Evolutionary conservation across 768 basidiomycete species (phyloP), one percentile per base, ranked within the genome.

Genomic region (Rhodosporidiobolus sp.): DNA sequence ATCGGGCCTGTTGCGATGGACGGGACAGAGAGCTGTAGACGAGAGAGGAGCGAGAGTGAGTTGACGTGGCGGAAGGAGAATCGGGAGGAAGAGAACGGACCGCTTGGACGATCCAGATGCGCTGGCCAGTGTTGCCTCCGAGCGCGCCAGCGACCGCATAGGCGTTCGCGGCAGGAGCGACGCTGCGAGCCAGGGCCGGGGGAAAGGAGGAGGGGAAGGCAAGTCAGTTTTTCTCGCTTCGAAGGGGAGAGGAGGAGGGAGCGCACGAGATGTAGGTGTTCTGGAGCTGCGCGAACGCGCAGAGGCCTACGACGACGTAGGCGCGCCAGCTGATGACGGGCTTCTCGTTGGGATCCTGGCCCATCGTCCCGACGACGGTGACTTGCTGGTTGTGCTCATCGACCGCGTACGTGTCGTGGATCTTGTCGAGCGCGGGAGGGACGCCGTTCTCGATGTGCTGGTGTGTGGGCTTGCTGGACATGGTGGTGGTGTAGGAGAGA

Each of bases 51-150:
- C 34, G 24, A 2, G 17, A 35, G 35, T 57, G 34, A 20, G 4
- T 9, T 3, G 30, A 55, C 30, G 17, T 7, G 34, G 19, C 14
- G 20, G 34, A 38, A 24, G 56, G 10, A 38, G 32, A 3, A 38
- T 5, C 12, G 4, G 32, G 34, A 4, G 22, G 56, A 57, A 43
- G 28, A 32, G 10, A 3, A n/a, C 45, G 2, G 4, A 43, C 59
- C 0, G 65, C 65, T 19, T 67, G 65, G 26, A 67, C 55, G 46
- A 67, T 67, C 65, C 65, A 67, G 65, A 67, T 58, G 19, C 65
- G 65, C 45, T 67, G 12, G 12, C 45, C 35, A 0, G 56, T 11
- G 6, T 26, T 28, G 38, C 55, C 65, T 20, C 30, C 30, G 48
- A 67, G 54, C 5, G 55, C 14, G 24, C 55, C 65, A 1, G 65